Evolutionary conservation across 2,329 filamentous ascomycete species (phyloP).

Genomic region (Penicillium sp.): DNA sequence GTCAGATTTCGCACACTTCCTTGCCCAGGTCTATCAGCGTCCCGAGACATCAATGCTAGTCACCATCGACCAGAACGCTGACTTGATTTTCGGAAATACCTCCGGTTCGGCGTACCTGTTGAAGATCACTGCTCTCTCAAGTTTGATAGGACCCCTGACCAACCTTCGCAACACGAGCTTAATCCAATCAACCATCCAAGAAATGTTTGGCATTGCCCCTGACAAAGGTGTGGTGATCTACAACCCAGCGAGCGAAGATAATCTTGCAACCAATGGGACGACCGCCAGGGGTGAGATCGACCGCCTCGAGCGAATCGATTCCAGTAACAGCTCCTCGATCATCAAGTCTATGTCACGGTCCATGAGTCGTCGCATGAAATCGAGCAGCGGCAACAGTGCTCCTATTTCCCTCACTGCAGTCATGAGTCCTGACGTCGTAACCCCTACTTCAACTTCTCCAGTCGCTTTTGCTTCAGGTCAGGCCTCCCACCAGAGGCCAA

Average conservation of each 20-base stretch:
- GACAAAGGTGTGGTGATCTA: constrained; percentile 67
- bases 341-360: constrained; percentile 35
- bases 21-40: constrained; percentile 67
- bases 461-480: neutral
- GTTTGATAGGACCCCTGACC: constrained; percentile 60
- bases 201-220: constrained; percentile 57
- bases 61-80: constrained; percentile 64
- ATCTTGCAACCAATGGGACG: constrained; percentile 60
- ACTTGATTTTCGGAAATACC: constrained; percentile 64
- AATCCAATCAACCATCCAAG: constrained; percentile 65
- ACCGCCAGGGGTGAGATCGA: constrained; percentile 63
- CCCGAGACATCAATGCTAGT: constrained; percentile 66
- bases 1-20: constrained; percentile 61
- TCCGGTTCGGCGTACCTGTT: constrained; percentile 73
- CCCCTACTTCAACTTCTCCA: neutral
- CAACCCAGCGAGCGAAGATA: constrained; percentile 59
- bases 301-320: constrained; percentile 43
- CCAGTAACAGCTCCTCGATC: constrained; percentile 33
- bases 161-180: constrained; percentile 75
- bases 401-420: constrained; percentile 18
- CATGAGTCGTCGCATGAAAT: constrained; percentile 32
- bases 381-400: constrained; percentile 22
- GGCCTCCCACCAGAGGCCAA: neutral
- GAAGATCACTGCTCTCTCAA: constrained; percentile 61
- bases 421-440: constrained; percentile 9